phyloP scores from a whole-genome alignment of 257 asterid genomes.

The Nicotiana attenuata region DNA sequence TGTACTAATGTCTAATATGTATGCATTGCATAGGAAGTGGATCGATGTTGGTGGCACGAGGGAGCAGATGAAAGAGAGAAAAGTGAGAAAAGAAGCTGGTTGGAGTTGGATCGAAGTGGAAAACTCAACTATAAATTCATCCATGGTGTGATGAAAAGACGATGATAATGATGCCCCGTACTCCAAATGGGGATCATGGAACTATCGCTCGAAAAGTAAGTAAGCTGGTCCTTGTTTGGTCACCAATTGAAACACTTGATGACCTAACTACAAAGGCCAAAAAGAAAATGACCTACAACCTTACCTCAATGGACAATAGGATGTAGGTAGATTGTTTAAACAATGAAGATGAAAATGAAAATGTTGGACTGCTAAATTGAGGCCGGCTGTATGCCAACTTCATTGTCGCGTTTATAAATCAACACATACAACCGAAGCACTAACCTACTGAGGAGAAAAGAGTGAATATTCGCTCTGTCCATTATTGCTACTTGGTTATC shows the following conservation, averaged over 20 bases:
- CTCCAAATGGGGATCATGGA: not conserved
- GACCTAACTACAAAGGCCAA: not conserved
- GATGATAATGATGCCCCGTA: not conserved
- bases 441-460: not conserved
- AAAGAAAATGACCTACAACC: not conserved
- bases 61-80: constrained; percentile 52
- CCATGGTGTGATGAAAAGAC: not conserved
- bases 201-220: too few relatives aligned
- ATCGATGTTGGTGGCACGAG: constrained; percentile 39
- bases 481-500: not conserved
- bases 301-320: not conserved
- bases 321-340: not conserved
- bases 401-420: not conserved
- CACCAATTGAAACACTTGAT: not conserved
- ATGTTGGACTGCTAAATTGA: not conserved
- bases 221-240: not conserved
- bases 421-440: not conserved
- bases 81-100: constrained; percentile 49
- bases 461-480: not conserved
- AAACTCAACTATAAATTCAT: not conserved
- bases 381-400: not conserved
- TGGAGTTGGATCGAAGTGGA: constrained; percentile 54
- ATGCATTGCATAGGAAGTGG: constrained; percentile 52
- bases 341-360: not conserved
- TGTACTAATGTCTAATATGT: constrained; percentile 52